phyloP scores from a whole-genome alignment of 2,329 filamentous ascomycete genomes.

The Aspergillus nomiae region DNA sequence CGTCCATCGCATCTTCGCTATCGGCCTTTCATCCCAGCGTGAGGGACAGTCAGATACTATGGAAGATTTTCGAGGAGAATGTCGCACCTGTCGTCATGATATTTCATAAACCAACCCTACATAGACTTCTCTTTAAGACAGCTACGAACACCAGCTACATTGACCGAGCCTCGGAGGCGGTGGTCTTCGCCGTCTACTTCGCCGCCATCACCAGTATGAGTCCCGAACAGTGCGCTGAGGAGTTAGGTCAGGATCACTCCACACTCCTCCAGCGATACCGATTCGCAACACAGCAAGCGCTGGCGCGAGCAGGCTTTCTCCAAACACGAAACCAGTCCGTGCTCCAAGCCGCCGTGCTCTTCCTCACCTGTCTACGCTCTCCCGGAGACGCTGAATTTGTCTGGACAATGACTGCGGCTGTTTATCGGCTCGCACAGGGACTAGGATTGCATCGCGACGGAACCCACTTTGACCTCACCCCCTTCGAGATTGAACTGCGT shows the following conservation, averaged over 20 bases:
- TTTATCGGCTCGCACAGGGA: constrained; percentile 27
- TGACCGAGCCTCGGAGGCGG: constrained; percentile 53
- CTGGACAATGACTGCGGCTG: not conserved
- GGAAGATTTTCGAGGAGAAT: not conserved
- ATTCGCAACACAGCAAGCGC: constrained; percentile 60
- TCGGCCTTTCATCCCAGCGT: not conserved
- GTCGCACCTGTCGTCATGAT: not conserved
- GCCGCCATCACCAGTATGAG: constrained; percentile 55
- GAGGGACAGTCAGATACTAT: not conserved
- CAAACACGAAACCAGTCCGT: constrained; percentile 59
- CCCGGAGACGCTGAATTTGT: not conserved
- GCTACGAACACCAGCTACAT: constrained; percentile 49
- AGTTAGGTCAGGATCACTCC: constrained; percentile 50
- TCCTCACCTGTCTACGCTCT: constrained; percentile 50
- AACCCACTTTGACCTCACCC: constrained; percentile 42
- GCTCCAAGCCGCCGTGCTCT: constrained; percentile 61
- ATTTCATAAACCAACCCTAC: constrained; percentile 53
- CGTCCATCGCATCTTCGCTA: not conserved
- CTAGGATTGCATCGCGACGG: constrained; percentile 46
- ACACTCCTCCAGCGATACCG: constrained; percentile 55
- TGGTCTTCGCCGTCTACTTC: constrained; percentile 63
- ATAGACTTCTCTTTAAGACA: constrained; percentile 49
- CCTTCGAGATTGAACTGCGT: constrained; percentile 51
- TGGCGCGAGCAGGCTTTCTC: constrained; percentile 61
- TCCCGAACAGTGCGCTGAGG: constrained; percentile 47